phyloP scores from a whole-genome alignment of 225 moss, liverwort and hornwort species.

The Polytrichum commune region DNA sequence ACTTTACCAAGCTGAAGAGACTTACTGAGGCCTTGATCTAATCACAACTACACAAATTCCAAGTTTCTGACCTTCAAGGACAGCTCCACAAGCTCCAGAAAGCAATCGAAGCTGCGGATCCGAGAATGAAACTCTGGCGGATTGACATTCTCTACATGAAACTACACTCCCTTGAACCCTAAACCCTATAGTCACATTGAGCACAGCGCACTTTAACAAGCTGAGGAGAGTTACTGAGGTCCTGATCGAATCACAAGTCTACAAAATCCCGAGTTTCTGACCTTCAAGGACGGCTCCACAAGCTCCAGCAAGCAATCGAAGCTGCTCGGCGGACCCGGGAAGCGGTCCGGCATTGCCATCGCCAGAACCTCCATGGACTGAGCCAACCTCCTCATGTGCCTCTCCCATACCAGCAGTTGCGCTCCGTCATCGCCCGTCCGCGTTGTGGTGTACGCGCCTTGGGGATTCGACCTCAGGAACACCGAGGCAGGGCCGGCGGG shows the following conservation, averaged over 20 bases:
- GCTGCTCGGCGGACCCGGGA: conserved; percentile 25
- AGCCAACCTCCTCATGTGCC: conserved; percentile 65
- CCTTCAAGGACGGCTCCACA: conserved; percentile 24
- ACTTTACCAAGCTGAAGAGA: too few species aligned
- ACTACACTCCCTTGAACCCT: too few species aligned
- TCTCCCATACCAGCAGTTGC: conserved; percentile 58
- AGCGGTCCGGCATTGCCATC: conserved; percentile 48
- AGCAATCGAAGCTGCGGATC: conserved; percentile 12
- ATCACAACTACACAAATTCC: background rate
- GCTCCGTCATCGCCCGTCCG: conserved; percentile 53
- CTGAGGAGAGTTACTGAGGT: background rate
- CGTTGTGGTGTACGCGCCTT: conserved; percentile 83
- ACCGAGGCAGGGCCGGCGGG: conserved; percentile 35
- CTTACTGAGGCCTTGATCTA: too few species aligned
- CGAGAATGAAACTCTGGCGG: conserved; percentile 24
- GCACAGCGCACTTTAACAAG: too few species aligned
- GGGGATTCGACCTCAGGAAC: conserved; percentile 46
- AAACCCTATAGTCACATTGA: too few species aligned
- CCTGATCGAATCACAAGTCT: too few species aligned
- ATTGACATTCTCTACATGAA: too few species aligned
- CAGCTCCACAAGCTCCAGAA: conserved; percentile 18
- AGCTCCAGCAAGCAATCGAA: conserved; percentile 17
- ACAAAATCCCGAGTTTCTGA: background rate
- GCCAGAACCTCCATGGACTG: conserved; percentile 64
- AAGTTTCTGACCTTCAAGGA: conserved; percentile 15